A percentile compares a stretch with the other conserved stretches of the same genome.
phyloP scores from a whole-genome alignment of 2,329 filamentous ascomycete species.

The Cryphonectria nitschkei region DNA sequence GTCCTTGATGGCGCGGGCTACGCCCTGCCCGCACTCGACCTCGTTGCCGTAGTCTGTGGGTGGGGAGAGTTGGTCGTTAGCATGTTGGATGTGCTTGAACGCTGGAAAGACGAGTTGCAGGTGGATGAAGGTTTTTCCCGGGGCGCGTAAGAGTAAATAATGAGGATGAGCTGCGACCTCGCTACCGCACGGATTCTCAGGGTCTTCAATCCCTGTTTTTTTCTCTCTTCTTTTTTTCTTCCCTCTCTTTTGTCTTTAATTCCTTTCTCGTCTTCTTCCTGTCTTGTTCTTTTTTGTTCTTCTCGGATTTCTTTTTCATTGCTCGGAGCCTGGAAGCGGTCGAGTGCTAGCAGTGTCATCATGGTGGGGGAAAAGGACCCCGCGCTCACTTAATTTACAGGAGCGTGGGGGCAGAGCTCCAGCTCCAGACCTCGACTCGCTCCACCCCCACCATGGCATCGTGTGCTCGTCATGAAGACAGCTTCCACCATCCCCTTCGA shows the following conservation, averaged over 20 bases:
- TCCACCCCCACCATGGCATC: neutral
- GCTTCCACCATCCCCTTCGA: neutral
- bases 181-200: neutral
- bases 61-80: neutral
- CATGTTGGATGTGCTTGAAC: neutral
- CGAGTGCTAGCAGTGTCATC: neutral
- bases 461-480: neutral
- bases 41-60: constrained; percentile 79
- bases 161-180: neutral
- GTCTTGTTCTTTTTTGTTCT: neutral
- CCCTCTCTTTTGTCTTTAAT: neutral
- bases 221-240: neutral
- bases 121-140: no score
- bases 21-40: constrained; percentile 74
- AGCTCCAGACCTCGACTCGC: neutral
- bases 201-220: no score
- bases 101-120: no score
- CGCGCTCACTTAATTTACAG: neutral
- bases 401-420: constrained; percentile 1
- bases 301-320: neutral
- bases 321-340: no score
- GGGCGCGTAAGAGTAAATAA: neutral
- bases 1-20: constrained; percentile 79
- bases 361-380: neutral
- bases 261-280: neutral